Evolutionary conservation across 352 stramenopile genomes (phyloP).

Genomic region (Pythium aquatile): DNA sequence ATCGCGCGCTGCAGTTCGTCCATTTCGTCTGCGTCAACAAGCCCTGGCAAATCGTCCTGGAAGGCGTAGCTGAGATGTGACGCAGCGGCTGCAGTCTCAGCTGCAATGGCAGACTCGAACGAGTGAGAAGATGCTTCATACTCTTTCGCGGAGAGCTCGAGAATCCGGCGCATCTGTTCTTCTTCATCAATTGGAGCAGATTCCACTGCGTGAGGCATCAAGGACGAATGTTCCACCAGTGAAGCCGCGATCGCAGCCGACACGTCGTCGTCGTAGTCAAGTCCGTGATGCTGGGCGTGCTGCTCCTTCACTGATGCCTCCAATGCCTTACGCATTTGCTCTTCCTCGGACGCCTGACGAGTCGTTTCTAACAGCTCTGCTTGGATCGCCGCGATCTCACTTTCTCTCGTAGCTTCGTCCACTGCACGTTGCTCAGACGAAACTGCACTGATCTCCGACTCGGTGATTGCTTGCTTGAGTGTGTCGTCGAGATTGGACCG

Average conservation of each 20-base stretch:
- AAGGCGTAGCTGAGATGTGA: slow-evolving; percentile 11
- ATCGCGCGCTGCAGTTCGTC: slow-evolving; percentile 82
- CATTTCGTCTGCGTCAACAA: slow-evolving; percentile 51
- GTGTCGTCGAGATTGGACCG: slow-evolving; percentile 74
- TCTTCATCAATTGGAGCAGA: slow-evolving; percentile 44
- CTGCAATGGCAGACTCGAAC: background rate
- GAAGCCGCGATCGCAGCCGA: slow-evolving; percentile 71
- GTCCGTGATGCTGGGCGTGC: background rate
- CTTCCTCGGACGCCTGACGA: slow-evolving; percentile 70
- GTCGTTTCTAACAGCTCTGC: slow-evolving; percentile 65
- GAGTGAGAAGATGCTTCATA: slow-evolving; percentile 24
- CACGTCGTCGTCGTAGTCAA: slow-evolving; percentile 55
- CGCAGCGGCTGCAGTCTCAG: background rate
- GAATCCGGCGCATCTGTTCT: slow-evolving; percentile 48
- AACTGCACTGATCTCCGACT: slow-evolving; percentile 31
- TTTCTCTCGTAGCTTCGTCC: slow-evolving; percentile 55
- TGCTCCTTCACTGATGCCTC: slow-evolving; percentile 53
- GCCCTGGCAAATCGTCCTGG: slow-evolving; percentile 8
- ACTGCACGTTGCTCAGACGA: slow-evolving; percentile 44
- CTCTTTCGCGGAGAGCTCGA: slow-evolving; percentile 65
- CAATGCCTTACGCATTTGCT: slow-evolving; percentile 66
- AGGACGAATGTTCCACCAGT: slow-evolving; percentile 26
- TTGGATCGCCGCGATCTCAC: slow-evolving; percentile 75
- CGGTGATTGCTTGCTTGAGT: slow-evolving; percentile 57
- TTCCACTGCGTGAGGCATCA: background rate